Conservation (phyloP, 2,329 filamentous ascomycete genomes). For the Phialophora tarda region DNA sequence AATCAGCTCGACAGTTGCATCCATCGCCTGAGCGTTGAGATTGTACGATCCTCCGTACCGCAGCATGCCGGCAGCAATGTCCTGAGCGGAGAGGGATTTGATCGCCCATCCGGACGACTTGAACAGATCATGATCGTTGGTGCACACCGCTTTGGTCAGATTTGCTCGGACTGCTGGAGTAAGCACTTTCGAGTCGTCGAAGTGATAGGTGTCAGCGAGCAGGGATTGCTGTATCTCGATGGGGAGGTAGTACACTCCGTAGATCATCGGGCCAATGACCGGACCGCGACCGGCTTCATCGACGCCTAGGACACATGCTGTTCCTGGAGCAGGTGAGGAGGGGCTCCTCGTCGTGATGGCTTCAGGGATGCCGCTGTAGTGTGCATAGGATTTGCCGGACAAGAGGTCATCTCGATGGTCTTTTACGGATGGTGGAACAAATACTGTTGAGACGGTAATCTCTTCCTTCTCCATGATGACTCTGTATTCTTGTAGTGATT, state of each 20-base stretch:
- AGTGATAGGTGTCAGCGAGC: conserved; percentile 78
- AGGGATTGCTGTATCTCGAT: conserved; percentile 71
- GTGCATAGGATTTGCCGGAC: conserved; percentile 69
- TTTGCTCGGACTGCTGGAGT: conserved; percentile 76
- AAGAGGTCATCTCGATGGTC: conserved; percentile 56
- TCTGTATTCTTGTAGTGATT: not conserved
- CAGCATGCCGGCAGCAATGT: conserved; percentile 81
- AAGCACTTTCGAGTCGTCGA: conserved; percentile 94
- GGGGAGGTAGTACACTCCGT: conserved; percentile 72
- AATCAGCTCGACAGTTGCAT: conserved; percentile 85
- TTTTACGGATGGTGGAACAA: conserved; percentile 74
- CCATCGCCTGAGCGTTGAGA: conserved; percentile 93
- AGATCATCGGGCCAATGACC: conserved; percentile 79
- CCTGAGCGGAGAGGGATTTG: conserved; percentile 77
- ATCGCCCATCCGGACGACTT: conserved; percentile 82
- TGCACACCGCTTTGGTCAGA: conserved; percentile 76
- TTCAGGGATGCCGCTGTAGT: conserved; percentile 72
- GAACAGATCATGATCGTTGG: conserved; percentile 62
- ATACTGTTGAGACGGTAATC: conserved; percentile 47
- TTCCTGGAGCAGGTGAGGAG: conserved; percentile 43
- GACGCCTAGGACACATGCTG: conserved; percentile 79
- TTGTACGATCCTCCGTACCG: conserved; percentile 71
- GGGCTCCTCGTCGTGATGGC: conserved; percentile 54
- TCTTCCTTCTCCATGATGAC: conserved; percentile 46
- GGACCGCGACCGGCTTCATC: conserved; percentile 94